These are phyloP conservation scores for Gremmenia infestans DNA, from an alignment of 2,329 filamentous ascomycete genomes.

Conservation along the genomic window DNA sequence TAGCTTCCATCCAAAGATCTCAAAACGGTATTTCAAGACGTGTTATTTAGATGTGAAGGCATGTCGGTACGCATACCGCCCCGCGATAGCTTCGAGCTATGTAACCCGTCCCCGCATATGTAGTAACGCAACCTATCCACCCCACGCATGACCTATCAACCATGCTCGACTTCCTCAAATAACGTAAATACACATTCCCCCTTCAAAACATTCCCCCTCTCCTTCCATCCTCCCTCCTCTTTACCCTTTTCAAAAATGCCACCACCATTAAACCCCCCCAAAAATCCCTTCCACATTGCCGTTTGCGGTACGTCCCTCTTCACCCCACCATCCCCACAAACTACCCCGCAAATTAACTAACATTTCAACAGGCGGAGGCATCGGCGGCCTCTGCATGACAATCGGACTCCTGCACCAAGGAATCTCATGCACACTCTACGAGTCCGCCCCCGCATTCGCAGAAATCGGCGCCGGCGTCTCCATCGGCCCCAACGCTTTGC, in stretches of 20 bases:
- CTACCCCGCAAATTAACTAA: neutral
- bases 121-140: no score
- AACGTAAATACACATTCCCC: neutral
- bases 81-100: no score
- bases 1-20: no score
- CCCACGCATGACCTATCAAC: no score
- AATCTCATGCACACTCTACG: slow-evolving; percentile 28
- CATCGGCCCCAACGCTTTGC: slow-evolving; percentile 29
- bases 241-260: slow-evolving; percentile 12
- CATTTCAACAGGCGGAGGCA: slow-evolving; percentile 24
- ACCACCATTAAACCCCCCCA: slow-evolving; percentile 12
- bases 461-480: slow-evolving; percentile 31
- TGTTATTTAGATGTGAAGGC: no score
- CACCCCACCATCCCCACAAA: neutral
- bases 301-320: slow-evolving; percentile 21
- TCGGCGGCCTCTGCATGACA: slow-evolving; percentile 27
- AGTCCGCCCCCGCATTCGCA: slow-evolving; percentile 28
- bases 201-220: neutral
- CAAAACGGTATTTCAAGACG: no score
- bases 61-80: no score
- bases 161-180: neutral
- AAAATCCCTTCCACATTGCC: slow-evolving; percentile 29
- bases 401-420: slow-evolving; percentile 29
- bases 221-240: no score
- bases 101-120: no score